Base-by-base conservation (phyloP, 371 early-diverging fungal genomes). In the Funneliformis caledonium region DNA sequence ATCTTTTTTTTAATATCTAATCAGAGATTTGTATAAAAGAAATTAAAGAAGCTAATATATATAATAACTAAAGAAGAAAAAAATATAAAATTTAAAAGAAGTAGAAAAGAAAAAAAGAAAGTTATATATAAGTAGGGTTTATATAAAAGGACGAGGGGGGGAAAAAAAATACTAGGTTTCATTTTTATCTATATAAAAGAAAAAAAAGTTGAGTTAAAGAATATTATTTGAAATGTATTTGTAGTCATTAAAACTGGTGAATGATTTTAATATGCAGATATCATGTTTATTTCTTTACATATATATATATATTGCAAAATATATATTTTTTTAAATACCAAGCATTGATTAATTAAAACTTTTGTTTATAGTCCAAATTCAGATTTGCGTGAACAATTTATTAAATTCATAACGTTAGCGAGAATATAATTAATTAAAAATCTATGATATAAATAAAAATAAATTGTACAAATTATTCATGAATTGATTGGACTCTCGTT, bases 11-110 rank as follows among this genome's bases (percentile, higher is more conserved):
- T 31, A 64, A 22, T 64, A 64, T 64, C 64, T 64, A 64, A 64
- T 64, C n/a, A 14, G 8, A 64, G 33, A 64, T 64, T 64, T 64
- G 31, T 64, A 64, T 64, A 64, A 64, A 64, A 33, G 14, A 64
- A 62, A 64, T 64, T 64, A 10, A 64, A 22, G 19, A 26, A 61
- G 64, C 64, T 64, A 31, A 31, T 64, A 64, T 64, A 64, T 22
- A 64, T 14, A 0, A 64, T 16, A 10, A 64, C 6, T 14, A 64
- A 33, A 31, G 10, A 64, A 64, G 14, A 31, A 64, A 62, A 16
- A 62, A 1, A 22, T 19, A 59, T 12, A 59, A 19, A 59, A 59
- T 59, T 59, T 5, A 59, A 59, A 12, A 19, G 59, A 26, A 8
- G n/a, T 62, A 31, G 31, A 64, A 64, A 26, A 11, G 10, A 14